These are phyloP conservation scores for Coemansia sp. DNA, from an alignment of 192 early-diverging fungal species.

Conservation along the genomic window DNA sequence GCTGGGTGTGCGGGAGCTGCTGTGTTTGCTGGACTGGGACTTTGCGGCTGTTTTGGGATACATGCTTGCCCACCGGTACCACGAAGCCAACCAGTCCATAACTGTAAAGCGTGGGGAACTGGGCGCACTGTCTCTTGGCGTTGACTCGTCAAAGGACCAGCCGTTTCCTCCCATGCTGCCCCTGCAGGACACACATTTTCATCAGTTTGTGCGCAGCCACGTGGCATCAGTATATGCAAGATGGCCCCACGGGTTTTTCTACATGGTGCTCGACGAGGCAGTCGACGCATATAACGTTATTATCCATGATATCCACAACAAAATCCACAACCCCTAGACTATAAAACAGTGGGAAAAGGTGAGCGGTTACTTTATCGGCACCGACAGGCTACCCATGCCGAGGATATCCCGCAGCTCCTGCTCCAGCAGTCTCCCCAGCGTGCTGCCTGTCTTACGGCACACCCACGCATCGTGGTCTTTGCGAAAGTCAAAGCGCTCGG, in stretches of 20 bases:
- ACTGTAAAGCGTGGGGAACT: constrained; percentile 32
- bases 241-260: constrained; percentile 44
- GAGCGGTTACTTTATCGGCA: constrained; percentile 43
- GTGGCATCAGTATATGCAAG: constrained; percentile 21
- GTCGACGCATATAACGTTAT: constrained; percentile 39
- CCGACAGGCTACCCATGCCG: constrained; percentile 28
- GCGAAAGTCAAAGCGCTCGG: constrained; percentile 82
- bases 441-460: constrained; percentile 67
- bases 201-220: constrained; percentile 26
- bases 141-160: constrained; percentile 21
- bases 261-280: constrained; percentile 51
- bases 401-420: constrained; percentile 63
- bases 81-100: constrained; percentile 8
- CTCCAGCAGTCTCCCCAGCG: constrained; percentile 65
- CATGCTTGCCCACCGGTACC: constrained; percentile 29
- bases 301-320: constrained; percentile 24
- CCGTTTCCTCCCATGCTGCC: constrained; percentile 36
- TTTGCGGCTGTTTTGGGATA: constrained; percentile 48
- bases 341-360: background rate
- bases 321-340: background rate
- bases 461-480: constrained; percentile 63
- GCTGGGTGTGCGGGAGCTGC: constrained; percentile 16
- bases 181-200: constrained; percentile 30
- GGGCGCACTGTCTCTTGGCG: constrained; percentile 28
- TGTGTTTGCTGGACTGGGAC: constrained; percentile 41